Percentiles rank a stretch among this genome's conserved stretches.
Evolutionary conservation across 352 stramenopile genomes (phyloP).

Genomic region (Phytophthora meadii): DNA sequence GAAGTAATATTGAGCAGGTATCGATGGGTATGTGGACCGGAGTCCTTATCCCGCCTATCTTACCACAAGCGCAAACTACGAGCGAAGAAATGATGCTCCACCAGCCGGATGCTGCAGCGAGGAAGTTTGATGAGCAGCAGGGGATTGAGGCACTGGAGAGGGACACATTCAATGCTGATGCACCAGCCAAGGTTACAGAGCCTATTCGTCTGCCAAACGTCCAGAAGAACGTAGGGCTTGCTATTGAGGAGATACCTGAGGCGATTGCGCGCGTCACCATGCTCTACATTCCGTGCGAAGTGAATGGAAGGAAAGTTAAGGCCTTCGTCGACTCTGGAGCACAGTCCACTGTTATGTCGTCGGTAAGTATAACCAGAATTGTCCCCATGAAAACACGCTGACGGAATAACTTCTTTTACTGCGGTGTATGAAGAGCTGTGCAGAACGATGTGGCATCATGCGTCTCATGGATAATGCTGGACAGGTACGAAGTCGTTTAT

Average conservation of each 20-base stretch:
- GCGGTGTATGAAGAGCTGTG: slow-evolving; percentile 65
- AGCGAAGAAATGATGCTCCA: background rate
- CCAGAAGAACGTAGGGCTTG: slow-evolving; percentile 91
- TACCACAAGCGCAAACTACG: slow-evolving; percentile 3
- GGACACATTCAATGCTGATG: slow-evolving; percentile 79
- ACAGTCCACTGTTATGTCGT: slow-evolving; percentile 94
- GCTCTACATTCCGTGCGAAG: slow-evolving; percentile 89
- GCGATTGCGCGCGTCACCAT: slow-evolving; percentile 88
- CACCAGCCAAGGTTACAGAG: slow-evolving; percentile 76
- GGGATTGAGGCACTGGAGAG: slow-evolving; percentile 67
- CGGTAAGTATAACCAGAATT: slow-evolving; percentile 40
- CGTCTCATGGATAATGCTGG: slow-evolving; percentile 88
- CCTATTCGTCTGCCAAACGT: slow-evolving; percentile 85
- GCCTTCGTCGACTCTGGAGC: slow-evolving; percentile 92
- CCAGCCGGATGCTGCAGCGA: slow-evolving; percentile 1
- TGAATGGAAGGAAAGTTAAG: slow-evolving; percentile 86
- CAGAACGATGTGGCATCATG: slow-evolving; percentile 92
- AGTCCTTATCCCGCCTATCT: slow-evolving; percentile 3
- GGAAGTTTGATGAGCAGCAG: slow-evolving; percentile 54
- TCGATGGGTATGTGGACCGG: slow-evolving; percentile 16
- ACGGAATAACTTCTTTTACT: background rate
- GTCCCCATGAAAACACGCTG: background rate
- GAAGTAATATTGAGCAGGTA: background rate
- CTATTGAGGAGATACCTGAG: slow-evolving; percentile 89
- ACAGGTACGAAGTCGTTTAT: slow-evolving; percentile 44